Evolutionary conservation across 2,329 filamentous ascomycete species (phyloP).

Genomic region (Aspergillus awamori): DNA sequence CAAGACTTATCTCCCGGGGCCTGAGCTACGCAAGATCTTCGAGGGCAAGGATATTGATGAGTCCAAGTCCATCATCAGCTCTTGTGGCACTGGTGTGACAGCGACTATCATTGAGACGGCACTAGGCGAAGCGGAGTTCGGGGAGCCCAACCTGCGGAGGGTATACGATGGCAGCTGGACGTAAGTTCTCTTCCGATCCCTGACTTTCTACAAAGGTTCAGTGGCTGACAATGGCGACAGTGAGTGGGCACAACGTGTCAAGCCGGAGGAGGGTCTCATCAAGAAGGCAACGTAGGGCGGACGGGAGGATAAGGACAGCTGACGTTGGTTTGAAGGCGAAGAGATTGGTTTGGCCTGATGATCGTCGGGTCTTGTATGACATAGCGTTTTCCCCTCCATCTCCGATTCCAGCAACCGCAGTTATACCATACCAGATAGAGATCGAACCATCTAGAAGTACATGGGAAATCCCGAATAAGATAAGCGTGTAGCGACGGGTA

Average conservation of each 20-base stretch:
- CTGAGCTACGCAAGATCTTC: slow-evolving; percentile 75
- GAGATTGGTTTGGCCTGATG: slow-evolving; percentile 1
- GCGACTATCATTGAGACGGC: slow-evolving; percentile 89
- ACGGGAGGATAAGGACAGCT: not conserved
- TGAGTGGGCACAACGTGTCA: slow-evolving; percentile 56
- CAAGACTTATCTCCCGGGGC: slow-evolving; percentile 74
- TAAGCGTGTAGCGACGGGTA: not conserved
- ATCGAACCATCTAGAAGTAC: slow-evolving; percentile 1
- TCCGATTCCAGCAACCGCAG: slow-evolving; percentile 11
- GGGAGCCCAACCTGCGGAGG: slow-evolving; percentile 65
- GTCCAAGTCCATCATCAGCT: slow-evolving; percentile 78
- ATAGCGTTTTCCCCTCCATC: slow-evolving; percentile 12
- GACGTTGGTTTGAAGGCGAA: not conserved
- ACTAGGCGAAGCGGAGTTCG: slow-evolving; percentile 75
- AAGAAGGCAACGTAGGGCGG: slow-evolving; percentile 35
- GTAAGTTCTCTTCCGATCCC: slow-evolving; percentile 59
- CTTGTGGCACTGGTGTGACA: slow-evolving; percentile 92
- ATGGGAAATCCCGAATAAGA: not conserved
- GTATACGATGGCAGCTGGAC: slow-evolving; percentile 99
- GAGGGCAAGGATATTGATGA: slow-evolving; percentile 78
- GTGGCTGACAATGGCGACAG: slow-evolving; percentile 29
- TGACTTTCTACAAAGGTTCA: not conserved
- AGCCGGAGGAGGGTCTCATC: slow-evolving; percentile 50
- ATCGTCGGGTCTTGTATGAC: slow-evolving; percentile 16
- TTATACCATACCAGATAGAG: not conserved